Evolutionary conservation across 345 rosid species (phyloP).

Genomic region (Populus tremula): DNA sequence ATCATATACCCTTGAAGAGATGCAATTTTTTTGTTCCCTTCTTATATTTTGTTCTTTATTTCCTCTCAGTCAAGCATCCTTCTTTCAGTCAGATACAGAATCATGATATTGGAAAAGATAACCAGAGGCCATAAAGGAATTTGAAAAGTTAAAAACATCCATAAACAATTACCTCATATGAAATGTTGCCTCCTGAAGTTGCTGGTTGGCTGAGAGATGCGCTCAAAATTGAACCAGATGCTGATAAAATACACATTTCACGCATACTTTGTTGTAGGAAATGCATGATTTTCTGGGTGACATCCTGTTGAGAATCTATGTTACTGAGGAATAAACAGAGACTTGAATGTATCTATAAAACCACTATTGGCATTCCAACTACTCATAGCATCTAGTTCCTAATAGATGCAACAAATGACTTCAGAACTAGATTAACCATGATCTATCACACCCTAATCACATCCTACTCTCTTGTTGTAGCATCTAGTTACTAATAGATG

Average conservation of each 20-base stretch:
- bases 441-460: neutral
- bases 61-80: neutral
- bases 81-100: constrained; percentile 1
- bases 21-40: neutral
- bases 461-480: neutral
- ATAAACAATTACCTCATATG: constrained; percentile 66
- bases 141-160: neutral
- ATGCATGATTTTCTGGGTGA: constrained; percentile 61
- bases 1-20: neutral
- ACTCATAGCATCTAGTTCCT: neutral
- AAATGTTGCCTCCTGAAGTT: constrained; percentile 69
- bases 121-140: neutral
- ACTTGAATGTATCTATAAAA: neutral
- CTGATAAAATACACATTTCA: constrained; percentile 81
- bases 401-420: neutral
- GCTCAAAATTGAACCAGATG: constrained; percentile 75
- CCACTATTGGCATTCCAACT: neutral
- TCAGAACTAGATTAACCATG: neutral
- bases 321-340: constrained; percentile 16
- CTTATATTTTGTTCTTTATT: neutral
- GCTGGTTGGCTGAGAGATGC: constrained; percentile 81
- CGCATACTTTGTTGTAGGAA: constrained; percentile 78
- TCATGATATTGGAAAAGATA: neutral
- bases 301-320: constrained; percentile 56
- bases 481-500: neutral